phyloP scores from a whole-genome alignment of 1,284 basidiomycete species.

The Rhodotorula sp. region DNA sequence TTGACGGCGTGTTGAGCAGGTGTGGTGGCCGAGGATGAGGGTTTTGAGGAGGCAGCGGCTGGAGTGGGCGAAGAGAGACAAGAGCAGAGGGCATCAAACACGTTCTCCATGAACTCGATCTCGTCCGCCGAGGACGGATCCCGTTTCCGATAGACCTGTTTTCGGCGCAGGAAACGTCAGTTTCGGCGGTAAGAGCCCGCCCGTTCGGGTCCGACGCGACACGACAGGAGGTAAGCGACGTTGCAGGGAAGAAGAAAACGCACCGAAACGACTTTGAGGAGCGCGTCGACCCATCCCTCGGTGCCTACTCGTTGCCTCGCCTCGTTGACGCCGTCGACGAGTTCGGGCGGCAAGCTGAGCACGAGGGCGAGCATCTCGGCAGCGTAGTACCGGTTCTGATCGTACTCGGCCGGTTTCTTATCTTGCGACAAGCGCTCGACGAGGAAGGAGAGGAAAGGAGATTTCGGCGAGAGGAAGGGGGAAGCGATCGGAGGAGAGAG shows the following conservation, averaged over 20 bases:
- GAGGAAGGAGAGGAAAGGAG: conserved; percentile 70
- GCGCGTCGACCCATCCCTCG: conserved; percentile 67
- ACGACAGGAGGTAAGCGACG: too few relatives aligned
- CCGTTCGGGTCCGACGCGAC: too few relatives aligned
- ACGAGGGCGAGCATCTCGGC: conserved; percentile 75
- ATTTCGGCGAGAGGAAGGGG: conserved; percentile 61
- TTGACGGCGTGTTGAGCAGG: conserved; percentile 57
- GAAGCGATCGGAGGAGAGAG: conserved; percentile 62
- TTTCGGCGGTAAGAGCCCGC: too few relatives aligned
- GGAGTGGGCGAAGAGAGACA: conserved; percentile 63
- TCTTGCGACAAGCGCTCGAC: conserved; percentile 61
- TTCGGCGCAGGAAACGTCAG: neutral
- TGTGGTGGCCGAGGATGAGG: neutral
- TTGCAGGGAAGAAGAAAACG: conserved; percentile 46
- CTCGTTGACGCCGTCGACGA: conserved; percentile 52
- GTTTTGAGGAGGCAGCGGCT: neutral
- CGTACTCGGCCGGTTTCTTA: conserved; percentile 32
- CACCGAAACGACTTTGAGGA: conserved; percentile 78
- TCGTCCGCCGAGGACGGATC: conserved; percentile 85
- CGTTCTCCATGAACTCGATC: conserved; percentile 94
- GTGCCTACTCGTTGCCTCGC: conserved; percentile 61
- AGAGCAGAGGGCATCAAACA: conserved; percentile 86
- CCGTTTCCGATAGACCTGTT: conserved; percentile 47
- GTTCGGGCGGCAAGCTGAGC: conserved; percentile 57
- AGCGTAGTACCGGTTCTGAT: conserved; percentile 51